Evolutionary conservation across 352 stramenopile species (phyloP), one percentile per base, ranked within the genome.

Genomic region (Globisporangium megalacanthum): DNA sequence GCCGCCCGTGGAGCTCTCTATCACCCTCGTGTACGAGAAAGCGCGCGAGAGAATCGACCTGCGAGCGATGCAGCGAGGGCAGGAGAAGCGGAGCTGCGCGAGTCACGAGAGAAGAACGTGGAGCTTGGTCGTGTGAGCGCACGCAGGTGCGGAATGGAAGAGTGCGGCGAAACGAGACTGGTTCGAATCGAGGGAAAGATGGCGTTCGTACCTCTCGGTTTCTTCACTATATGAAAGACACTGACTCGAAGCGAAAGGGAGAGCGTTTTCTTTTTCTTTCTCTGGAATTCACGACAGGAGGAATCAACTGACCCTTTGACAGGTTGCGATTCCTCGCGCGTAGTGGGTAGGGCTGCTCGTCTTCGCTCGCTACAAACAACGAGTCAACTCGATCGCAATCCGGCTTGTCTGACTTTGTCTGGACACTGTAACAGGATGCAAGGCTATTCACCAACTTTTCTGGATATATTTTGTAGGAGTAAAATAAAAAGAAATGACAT

Each of bases 191-290:
- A n/a, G 22, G 42, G 42, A 19, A 20, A 29, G n/a, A 10, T 14
- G n/a, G 6, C 4, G 41, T 47, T 47, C 20, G 25, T 20, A 19
- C 8, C 39, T 8, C 39, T 48, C 17, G 17, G 5, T 48, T 48
- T 48, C 42, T 48, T 48, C 42, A 48, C 42, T 48, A 48, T 11
- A 0, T 7, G 8, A 46, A 46, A 46, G 3, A 20, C 14, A 46
- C 42, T 47, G 44, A 11, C 44, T 31, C 44, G 39, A 45, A 48
- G 42, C 42, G 42, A 49, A 49, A 31, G 44, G 44, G 44, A 11
- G 19, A 31, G 19, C n/a, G 6, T 39, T 39, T 39, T 39, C 10
- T 49, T 49, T 10, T 49, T 4, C 22, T 49, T 49, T 22, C 19
- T 11, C 8, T 49, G 44, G 44, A 29, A 49, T 49, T 48, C 17